phyloP scores from a whole-genome alignment of 225 moss, liverwort and hornwort species.

The Pseudoscleropodium purum region DNA sequence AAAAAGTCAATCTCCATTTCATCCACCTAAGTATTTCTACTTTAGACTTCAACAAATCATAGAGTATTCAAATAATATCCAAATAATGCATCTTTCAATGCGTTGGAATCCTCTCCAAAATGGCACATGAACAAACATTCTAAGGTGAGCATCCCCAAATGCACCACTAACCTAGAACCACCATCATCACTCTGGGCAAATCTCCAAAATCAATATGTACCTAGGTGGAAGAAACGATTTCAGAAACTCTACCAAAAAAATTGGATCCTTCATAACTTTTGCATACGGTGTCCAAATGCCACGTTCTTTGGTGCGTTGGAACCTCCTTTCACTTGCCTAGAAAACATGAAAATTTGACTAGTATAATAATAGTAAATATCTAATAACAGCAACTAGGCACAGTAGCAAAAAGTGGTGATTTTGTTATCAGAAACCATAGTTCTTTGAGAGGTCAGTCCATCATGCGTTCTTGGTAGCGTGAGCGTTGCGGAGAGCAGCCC shows the following conservation, averaged over 20 bases:
- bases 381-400: neutral
- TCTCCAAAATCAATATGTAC: neutral
- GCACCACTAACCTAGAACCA: neutral
- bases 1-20: neutral
- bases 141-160: neutral
- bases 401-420: neutral
- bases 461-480: neutral
- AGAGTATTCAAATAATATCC: neutral
- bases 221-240: neutral
- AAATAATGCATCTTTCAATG: neutral
- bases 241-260: neutral
- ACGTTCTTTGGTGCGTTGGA: accelerated
- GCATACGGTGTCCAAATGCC: neutral
- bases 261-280: neutral
- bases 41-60: neutral
- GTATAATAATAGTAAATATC: too few species aligned
- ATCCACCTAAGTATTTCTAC: neutral
- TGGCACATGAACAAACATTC: neutral
- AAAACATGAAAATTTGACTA: neutral
- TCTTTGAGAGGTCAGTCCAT: neutral
- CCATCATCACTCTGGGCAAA: neutral
- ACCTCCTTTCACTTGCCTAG: neutral
- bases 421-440: neutral
- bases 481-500: conserved; percentile 59
- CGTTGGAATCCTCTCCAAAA: neutral